Percentiles rank a stretch among this genome's conserved stretches.
Conservation (phyloP, 352 stramenopile genomes). For the Globisporangium carolinianum region DNA sequence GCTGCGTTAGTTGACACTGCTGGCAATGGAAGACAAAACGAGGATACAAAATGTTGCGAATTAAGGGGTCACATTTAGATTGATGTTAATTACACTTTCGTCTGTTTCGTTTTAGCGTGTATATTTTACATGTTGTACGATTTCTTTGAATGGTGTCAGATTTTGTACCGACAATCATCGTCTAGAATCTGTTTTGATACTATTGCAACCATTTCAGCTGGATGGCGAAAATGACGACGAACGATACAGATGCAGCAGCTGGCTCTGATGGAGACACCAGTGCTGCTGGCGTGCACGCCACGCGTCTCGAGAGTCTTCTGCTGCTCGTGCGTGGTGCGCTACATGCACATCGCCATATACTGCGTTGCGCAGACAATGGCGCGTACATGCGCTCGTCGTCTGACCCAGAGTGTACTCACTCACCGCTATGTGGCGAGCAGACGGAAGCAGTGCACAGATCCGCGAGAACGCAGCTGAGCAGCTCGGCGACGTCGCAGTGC, state of each 20-base stretch:
- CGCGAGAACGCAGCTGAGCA: slow-evolving; percentile 64
- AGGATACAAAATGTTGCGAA: too few relatives aligned
- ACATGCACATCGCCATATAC: background rate
- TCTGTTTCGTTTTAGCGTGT: too few relatives aligned
- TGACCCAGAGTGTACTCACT: too few relatives aligned
- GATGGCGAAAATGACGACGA: background rate
- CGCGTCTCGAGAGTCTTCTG: slow-evolving; percentile 72
- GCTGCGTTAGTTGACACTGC: background rate
- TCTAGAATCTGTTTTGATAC: background rate
- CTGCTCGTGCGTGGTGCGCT: slow-evolving; percentile 55
- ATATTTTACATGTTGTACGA: too few relatives aligned
- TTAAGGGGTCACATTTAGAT: too few relatives aligned
- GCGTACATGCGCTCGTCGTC: background rate
- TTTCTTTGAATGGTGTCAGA: too few relatives aligned
- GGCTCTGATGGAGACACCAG: background rate
- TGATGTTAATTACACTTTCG: too few relatives aligned
- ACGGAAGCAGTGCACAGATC: slow-evolving; percentile 63
- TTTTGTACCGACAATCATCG: too few relatives aligned
- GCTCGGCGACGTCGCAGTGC: slow-evolving; percentile 51
- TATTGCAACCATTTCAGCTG: background rate
- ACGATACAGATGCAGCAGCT: background rate
- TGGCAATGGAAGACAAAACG: background rate
- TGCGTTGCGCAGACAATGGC: background rate
- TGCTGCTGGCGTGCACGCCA: slow-evolving; percentile 28
- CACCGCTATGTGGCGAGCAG: slow-evolving; percentile 14